Evolutionary conservation across 805 yeast species (phyloP), one percentile per base, ranked within the genome.

Genomic region (Kazachstania kunashirensis): DNA sequence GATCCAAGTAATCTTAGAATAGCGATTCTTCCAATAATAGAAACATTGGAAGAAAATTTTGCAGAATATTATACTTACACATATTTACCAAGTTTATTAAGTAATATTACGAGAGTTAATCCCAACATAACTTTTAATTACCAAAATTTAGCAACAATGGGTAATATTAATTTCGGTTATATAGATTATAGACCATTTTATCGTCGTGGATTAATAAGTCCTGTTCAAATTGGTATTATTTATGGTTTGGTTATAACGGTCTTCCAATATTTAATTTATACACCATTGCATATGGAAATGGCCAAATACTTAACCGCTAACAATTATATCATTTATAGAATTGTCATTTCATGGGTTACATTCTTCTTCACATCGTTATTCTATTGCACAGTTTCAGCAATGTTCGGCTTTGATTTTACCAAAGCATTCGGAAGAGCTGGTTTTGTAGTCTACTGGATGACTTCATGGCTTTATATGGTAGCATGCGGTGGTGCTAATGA

Each of bases 401-500:
- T 83, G 1, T 77, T 74, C 63, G 84, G 79, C 46, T 68, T 79
- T 20, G 71, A 73, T 45, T 70, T 77, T 50, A 66, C 71, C 12
- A 48, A 36, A 3, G 58, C 83, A 0, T 81, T 73, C 62, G 85
- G 84, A 2, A 64, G 58, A 24, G 72, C 76, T 5, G 94, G 94
- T 0, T 83, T 82, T 55, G 68, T 83, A 25, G 77, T 82, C 1
- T 71, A 71, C 44, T 84, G 92, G 92, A 67, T 78, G 71, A 45
- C 76, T 16, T 66, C 76, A 5, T 84, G 62, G 52, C 46, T 82
- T 33, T 71, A 84, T 5, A 77, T 83, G 84, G 62, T 75, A 40
- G 83, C 86, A 0, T 79, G 80, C 24, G 94, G 89, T 40, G 73
- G 80, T 33, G 76, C 79, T 16, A 79, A 77, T 50, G 92, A 83